Percentiles rank a stretch among this genome's conserved stretches.
phyloP scores from a whole-genome alignment of 495 filamentous ascomycete species.

The Pseudomonodictys pantanalensis region DNA sequence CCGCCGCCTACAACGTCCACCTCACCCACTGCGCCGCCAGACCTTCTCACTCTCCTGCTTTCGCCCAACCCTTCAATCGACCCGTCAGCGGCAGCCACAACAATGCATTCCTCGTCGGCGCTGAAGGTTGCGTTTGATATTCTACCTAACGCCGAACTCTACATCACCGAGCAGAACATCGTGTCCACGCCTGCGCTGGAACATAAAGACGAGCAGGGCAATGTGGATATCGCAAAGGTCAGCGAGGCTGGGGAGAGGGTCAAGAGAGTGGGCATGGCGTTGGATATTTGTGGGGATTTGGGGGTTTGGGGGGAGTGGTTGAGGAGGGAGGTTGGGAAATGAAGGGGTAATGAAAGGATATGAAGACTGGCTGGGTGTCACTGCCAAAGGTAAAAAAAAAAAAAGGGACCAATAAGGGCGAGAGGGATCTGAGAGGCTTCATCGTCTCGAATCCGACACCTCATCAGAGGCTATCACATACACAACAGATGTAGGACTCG shows the following conservation, averaged over 20 bases:
- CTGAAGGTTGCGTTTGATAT: slow-evolving; percentile 31
- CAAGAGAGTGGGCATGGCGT: slow-evolving; percentile 32
- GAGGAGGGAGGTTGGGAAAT: slow-evolving; percentile 10
- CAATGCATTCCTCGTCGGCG: not conserved
- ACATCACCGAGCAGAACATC: slow-evolving; percentile 31
- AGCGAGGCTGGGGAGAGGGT: slow-evolving; percentile 7
- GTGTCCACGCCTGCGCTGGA: not conserved
- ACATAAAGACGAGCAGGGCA: slow-evolving; percentile 3
- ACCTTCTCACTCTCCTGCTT: slow-evolving; percentile 5
- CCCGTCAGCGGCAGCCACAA: not conserved
- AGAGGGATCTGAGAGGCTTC: too few species aligned
- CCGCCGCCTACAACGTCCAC: not conserved
- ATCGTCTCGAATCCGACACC: too few species aligned
- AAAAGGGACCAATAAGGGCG: too few species aligned
- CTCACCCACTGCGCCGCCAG: not conserved
- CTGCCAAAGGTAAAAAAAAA: too few species aligned
- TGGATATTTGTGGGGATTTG: slow-evolving; percentile 38
- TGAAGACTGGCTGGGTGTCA: not conserved
- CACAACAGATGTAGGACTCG: too few species aligned
- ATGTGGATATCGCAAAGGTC: slow-evolving; percentile 1
- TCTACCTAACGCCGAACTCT: slow-evolving; percentile 33
- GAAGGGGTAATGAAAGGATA: not conserved
- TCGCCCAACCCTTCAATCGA: too few species aligned
- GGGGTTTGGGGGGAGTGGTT: slow-evolving; percentile 42
- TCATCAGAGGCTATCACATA: too few species aligned